A percentile compares a stretch with the other conserved stretches of the same genome.
Evolutionary conservation across 306 rosid genomes (phyloP).

Genomic region (Prosopis cineraria): DNA sequence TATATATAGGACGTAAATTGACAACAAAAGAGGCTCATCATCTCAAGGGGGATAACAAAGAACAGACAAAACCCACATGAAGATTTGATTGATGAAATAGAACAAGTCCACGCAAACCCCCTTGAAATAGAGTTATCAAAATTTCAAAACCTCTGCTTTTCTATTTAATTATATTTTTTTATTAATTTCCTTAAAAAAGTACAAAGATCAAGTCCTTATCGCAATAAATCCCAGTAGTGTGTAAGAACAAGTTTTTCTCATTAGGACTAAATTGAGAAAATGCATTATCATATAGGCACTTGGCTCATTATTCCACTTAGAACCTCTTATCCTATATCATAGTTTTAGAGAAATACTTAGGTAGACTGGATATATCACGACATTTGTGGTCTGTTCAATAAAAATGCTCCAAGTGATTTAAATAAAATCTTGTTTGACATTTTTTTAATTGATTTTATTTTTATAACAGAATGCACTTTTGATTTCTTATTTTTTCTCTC

Average conservation of each 20-base stretch:
- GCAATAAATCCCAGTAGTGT: background rate
- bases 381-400: too few species aligned
- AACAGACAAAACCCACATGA: constrained; percentile 17
- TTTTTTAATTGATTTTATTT: too few species aligned
- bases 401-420: too few species aligned
- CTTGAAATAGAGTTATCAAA: too few species aligned
- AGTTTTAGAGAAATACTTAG: too few species aligned
- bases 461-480: too few species aligned
- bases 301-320: background rate
- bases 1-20: constrained; percentile 14
- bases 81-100: constrained; percentile 8
- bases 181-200: too few species aligned
- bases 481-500: too few species aligned
- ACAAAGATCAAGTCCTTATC: background rate
- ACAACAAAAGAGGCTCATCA: background rate
- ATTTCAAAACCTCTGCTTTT: background rate
- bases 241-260: background rate
- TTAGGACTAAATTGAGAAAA: too few species aligned
- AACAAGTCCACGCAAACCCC: constrained; percentile 23
- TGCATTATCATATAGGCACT: background rate
- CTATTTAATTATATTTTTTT: background rate
- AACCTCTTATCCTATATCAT: background rate
- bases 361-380: too few species aligned
- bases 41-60: constrained; percentile 19
- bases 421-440: too few species aligned